Percentiles rank a stretch among this genome's conserved stretches.
Evolutionary conservation across 768 basidiomycete genomes (phyloP).

Genomic region (Myochromella boudieri): DNA sequence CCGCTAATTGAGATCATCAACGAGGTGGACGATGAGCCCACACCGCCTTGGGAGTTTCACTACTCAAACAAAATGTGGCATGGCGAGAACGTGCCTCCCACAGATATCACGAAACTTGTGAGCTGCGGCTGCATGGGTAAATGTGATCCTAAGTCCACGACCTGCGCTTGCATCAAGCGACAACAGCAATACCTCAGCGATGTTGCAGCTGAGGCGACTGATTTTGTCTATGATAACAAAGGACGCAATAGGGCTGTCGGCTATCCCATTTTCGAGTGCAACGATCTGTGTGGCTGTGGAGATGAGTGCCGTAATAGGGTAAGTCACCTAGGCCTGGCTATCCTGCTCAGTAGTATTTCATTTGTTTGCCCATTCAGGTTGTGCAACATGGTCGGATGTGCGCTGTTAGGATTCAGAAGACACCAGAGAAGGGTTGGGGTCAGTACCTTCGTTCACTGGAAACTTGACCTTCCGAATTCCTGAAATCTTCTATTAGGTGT

Average conservation of each 20-base stretch:
- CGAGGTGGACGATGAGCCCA: conserved; percentile 61
- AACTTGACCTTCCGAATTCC: conserved; percentile 1
- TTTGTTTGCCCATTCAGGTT: conserved; percentile 46
- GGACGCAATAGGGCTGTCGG: conserved; percentile 50
- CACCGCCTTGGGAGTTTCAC: conserved; percentile 84
- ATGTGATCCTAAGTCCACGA: conserved; percentile 74
- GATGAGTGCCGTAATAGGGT: conserved; percentile 84
- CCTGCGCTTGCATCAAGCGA: conserved; percentile 65
- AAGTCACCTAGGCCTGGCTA: conserved; percentile 22
- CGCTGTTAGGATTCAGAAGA: conserved; percentile 66
- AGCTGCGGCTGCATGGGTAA: conserved; percentile 76
- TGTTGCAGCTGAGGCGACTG: conserved; percentile 30
- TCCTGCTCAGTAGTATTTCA: background rate
- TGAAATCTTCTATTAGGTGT: conserved; percentile 49
- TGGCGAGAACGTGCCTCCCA: conserved; percentile 63
- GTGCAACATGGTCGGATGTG: conserved; percentile 77
- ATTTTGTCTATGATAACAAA: conserved; percentile 70
- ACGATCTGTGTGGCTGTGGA: conserved; percentile 76
- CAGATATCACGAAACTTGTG: conserved; percentile 53
- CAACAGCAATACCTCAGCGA: conserved; percentile 44
- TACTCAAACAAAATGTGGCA: conserved; percentile 86
- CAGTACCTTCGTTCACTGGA: conserved; percentile 17
- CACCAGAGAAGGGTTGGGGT: conserved; percentile 86
- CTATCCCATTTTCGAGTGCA: conserved; percentile 84
- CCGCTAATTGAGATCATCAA: conserved; percentile 72